Percentiles rank a stretch among this genome's conserved stretches.
These are phyloP conservation scores for Pinus albicaulis DNA, from an alignment of 75 land plant species.

Conservation along the genomic window DNA sequence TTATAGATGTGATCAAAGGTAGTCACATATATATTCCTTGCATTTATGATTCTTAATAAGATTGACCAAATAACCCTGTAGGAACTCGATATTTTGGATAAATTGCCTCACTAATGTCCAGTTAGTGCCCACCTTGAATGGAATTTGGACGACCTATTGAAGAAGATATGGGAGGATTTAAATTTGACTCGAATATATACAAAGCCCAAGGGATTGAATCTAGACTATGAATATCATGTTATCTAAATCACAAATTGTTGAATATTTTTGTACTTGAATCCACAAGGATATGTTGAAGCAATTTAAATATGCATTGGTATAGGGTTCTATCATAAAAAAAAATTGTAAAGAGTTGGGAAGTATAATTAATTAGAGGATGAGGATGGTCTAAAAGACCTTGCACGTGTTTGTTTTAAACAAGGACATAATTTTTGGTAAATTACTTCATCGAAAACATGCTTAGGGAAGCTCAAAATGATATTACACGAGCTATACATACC, in stretches of 20 bases:
- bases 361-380: no score
- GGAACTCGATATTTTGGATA: conserved; percentile 95
- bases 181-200: conserved; percentile 88
- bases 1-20: conserved; percentile 98
- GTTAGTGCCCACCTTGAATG: conserved; percentile 99
- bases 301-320: conserved; percentile 52
- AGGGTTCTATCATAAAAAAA: no score
- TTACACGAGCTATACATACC: no score
- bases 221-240: conserved; percentile 99
- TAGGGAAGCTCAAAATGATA: no score
- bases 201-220: conserved; percentile 95
- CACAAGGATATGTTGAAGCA: conserved; percentile 99
- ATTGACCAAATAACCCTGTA: conserved; percentile 97
- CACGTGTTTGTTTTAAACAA: no score
- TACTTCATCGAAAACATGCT: no score
- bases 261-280: conserved; percentile 86
- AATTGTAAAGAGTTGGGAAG: background rate
- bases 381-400: no score
- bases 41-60: conserved; percentile 93
- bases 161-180: conserved; percentile 96
- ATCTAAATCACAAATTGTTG: conserved; percentile 83
- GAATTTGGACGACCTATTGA: conserved; percentile 97
- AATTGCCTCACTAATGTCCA: conserved; percentile 98
- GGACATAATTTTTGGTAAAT: no score
- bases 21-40: conserved; percentile 96